These are phyloP conservation scores for Aspergillus ochraceoroseus DNA, from an alignment of 2,329 filamentous ascomycete species.

Conservation along the genomic window DNA sequence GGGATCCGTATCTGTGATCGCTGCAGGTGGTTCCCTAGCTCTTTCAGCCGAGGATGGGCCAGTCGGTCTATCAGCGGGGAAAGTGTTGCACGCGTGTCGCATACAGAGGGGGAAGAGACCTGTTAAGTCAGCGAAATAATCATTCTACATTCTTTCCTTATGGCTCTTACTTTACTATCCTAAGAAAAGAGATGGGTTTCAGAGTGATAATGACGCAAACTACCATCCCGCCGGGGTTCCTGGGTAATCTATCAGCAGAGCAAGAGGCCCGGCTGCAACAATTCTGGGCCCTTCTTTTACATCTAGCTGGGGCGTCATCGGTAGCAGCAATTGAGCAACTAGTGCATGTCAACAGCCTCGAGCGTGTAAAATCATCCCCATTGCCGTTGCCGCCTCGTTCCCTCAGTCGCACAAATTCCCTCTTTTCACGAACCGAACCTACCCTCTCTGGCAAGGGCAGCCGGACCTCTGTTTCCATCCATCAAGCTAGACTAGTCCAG, in stretches of 20 bases:
- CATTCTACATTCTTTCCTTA: too few relatives aligned
- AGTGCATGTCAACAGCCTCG: constrained; percentile 42
- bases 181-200: too few relatives aligned
- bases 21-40: too few relatives aligned
- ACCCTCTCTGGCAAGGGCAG: constrained; percentile 62
- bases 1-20: too few relatives aligned
- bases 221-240: constrained; percentile 51
- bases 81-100: too few relatives aligned
- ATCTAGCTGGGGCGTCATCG: constrained; percentile 51
- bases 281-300: constrained; percentile 69
- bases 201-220: background rate
- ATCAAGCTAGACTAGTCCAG: constrained; percentile 10
- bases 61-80: too few relatives aligned
- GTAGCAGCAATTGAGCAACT: constrained; percentile 52
- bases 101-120: too few relatives aligned
- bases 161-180: too few relatives aligned
- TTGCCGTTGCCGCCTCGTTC: constrained; percentile 34
- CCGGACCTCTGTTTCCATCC: constrained; percentile 53
- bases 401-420: constrained; percentile 35
- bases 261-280: constrained; percentile 79
- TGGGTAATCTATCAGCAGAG: constrained; percentile 74
- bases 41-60: too few relatives aligned
- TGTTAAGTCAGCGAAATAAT: too few relatives aligned
- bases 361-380: background rate
- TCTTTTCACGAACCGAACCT: constrained; percentile 28